Evolutionary conservation across 306 rosid species (phyloP).

Genomic region (Quercus ilex): DNA sequence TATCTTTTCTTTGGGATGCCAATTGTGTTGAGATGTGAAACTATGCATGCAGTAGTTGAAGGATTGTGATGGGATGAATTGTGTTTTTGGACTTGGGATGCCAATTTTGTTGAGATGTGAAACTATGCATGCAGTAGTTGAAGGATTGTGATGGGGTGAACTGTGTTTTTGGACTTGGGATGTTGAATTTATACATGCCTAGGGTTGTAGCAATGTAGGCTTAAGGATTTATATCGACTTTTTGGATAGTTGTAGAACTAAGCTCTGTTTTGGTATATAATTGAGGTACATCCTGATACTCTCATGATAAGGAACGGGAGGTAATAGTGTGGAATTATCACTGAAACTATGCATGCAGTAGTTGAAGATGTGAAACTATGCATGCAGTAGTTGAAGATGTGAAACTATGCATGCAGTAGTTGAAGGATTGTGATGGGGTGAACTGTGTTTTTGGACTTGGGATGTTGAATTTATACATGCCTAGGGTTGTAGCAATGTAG

Average conservation of each 20-base stretch:
- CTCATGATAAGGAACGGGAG: background rate
- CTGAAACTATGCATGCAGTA: too few relatives aligned
- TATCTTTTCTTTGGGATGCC: background rate
- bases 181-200: background rate
- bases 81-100: slow-evolving; percentile 20
- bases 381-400: too few relatives aligned
- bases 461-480: slow-evolving; percentile 3
- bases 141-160: slow-evolving; percentile 23
- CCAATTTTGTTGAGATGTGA: background rate
- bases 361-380: too few relatives aligned
- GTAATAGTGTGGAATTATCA: background rate
- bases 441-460: slow-evolving; percentile 12
- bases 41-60: slow-evolving; percentile 3
- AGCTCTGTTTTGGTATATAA: background rate
- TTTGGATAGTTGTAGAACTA: background rate
- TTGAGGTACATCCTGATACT: background rate
- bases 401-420: background rate
- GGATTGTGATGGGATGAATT: slow-evolving; percentile 22
- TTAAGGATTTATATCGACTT: background rate
- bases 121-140: background rate
- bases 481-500: background rate
- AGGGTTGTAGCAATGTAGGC: background rate
- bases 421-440: slow-evolving; percentile 23
- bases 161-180: slow-evolving; percentile 18
- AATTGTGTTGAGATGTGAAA: background rate